Evolutionary conservation across 169 alveolate genomes (phyloP).

Genomic region (Condylostoma magnum): DNA sequence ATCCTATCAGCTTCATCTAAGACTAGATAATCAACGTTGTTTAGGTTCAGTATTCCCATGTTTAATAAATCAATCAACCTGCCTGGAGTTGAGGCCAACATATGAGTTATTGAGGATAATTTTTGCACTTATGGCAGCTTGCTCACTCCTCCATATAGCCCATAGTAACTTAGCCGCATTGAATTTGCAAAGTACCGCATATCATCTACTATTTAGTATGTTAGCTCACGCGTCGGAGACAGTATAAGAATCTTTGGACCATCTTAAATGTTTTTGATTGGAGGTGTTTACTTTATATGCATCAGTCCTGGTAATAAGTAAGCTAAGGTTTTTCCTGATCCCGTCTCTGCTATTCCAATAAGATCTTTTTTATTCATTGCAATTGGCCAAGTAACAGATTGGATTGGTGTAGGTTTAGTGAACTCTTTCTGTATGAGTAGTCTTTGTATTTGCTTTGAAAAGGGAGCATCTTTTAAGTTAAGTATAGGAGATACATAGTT

Average conservation of each 20-base stretch:
- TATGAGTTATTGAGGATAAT: slow-evolving; percentile 93
- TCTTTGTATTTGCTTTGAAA: too few relatives aligned
- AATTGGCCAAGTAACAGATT: slow-evolving; percentile 94
- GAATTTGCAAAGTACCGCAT: slow-evolving; percentile 86
- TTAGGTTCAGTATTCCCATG: slow-evolving; percentile 66
- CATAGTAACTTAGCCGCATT: slow-evolving; percentile 91
- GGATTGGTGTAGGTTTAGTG: slow-evolving; percentile 94
- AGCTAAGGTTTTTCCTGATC: slow-evolving; percentile 99
- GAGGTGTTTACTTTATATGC: slow-evolving; percentile 84
- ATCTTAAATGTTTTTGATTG: slow-evolving; percentile 67
- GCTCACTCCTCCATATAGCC: slow-evolving; percentile 92
- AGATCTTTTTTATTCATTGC: slow-evolving; percentile 91
- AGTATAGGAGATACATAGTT: too few relatives aligned
- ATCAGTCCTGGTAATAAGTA: slow-evolving; percentile 94
- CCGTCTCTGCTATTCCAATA: slow-evolving; percentile 98
- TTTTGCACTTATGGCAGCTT: slow-evolving; percentile 86
- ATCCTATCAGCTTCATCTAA: slow-evolving; percentile 95
- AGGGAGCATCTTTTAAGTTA: too few relatives aligned
- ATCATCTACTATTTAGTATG: slow-evolving; percentile 91
- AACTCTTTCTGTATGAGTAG: slow-evolving; percentile 78
- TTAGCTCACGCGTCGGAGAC: slow-evolving; percentile 98
- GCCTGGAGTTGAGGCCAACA: slow-evolving; percentile 97
- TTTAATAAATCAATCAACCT: slow-evolving; percentile 90
- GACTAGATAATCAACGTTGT: slow-evolving; percentile 80
- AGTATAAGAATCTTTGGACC: slow-evolving; percentile 78